These are phyloP conservation scores for Podosphaera xanthii DNA, from an alignment of 2,329 filamentous ascomycete species.

Conservation along the genomic window DNA sequence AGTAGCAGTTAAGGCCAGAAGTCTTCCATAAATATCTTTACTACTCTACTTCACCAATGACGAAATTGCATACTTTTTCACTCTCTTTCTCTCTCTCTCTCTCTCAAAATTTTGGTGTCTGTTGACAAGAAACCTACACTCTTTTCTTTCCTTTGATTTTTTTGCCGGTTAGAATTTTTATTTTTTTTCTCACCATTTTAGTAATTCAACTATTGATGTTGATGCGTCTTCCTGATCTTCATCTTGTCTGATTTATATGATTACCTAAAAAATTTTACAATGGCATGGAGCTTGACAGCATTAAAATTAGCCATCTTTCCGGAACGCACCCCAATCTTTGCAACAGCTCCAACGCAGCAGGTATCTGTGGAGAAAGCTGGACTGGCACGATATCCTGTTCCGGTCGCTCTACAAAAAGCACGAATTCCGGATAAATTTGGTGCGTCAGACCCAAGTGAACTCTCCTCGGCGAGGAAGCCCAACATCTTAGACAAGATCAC, in stretches of 20 bases:
- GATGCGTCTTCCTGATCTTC: background rate
- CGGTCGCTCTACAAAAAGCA: background rate
- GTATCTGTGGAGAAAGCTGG: slow-evolving; percentile 2
- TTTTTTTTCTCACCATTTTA: too few relatives aligned
- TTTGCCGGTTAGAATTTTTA: too few relatives aligned
- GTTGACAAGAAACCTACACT: too few relatives aligned
- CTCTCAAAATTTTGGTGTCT: too few relatives aligned
- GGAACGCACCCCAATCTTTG: slow-evolving; percentile 4
- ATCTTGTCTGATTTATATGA: background rate
- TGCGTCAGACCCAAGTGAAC: slow-evolving; percentile 1
- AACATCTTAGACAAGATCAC: slow-evolving; percentile 14
- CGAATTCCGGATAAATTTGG: background rate
- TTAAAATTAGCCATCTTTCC: slow-evolving; percentile 6
- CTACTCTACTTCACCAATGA: too few relatives aligned
- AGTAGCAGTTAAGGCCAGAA: too few relatives aligned
- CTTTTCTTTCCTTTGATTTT: too few relatives aligned
- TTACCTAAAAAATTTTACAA: slow-evolving; percentile 1
- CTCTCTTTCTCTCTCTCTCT: too few relatives aligned
- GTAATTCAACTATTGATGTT: too few relatives aligned
- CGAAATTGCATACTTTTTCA: too few relatives aligned
- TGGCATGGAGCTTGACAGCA: slow-evolving; percentile 4
- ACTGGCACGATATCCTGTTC: slow-evolving; percentile 1
- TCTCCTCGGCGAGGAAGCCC: slow-evolving; percentile 3
- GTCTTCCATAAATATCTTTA: too few relatives aligned
- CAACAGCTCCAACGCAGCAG: slow-evolving; percentile 6